phyloP scores from a whole-genome alignment of 129 eudicot genomes.

The Dittrichia graveolens region DNA sequence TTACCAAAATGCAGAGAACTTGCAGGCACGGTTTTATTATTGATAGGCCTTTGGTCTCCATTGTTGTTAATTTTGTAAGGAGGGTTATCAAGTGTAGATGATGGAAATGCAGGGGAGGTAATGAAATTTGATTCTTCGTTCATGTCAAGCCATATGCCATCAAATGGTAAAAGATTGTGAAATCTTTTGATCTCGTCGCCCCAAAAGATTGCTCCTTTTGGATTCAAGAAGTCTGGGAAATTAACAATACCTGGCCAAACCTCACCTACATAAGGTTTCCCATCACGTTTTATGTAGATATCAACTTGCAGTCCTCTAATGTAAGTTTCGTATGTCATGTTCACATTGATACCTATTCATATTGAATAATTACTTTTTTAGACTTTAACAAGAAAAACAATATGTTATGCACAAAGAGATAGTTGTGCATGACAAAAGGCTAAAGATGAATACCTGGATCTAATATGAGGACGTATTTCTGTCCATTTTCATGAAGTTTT shows the following conservation, averaged over 20 bases:
- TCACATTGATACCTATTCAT: slow-evolving; percentile 58
- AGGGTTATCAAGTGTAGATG: slow-evolving; percentile 69
- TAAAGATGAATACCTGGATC: slow-evolving; percentile 66
- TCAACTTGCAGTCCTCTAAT: slow-evolving; percentile 73
- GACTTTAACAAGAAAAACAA: background rate
- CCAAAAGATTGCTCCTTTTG: slow-evolving; percentile 59
- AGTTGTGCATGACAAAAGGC: background rate
- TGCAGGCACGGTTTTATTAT: slow-evolving; percentile 63
- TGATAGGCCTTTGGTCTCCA: slow-evolving; percentile 50
- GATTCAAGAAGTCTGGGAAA: slow-evolving; percentile 82
- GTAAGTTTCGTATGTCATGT: slow-evolving; percentile 62
- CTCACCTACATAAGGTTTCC: slow-evolving; percentile 61
- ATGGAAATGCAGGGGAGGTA: slow-evolving; percentile 50
- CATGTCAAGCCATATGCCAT: slow-evolving; percentile 96
- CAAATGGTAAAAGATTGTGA: slow-evolving; percentile 50
- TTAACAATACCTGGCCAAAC: slow-evolving; percentile 90
- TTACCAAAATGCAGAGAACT: slow-evolving; percentile 67
- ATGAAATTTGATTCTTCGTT: slow-evolving; percentile 77
- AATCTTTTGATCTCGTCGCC: slow-evolving; percentile 61
- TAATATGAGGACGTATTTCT: slow-evolving; percentile 69
- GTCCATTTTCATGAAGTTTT: slow-evolving; percentile 69
- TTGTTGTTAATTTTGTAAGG: slow-evolving; percentile 79
- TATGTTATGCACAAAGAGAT: background rate
- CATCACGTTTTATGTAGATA: slow-evolving; percentile 68
- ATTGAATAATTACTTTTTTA: background rate